phyloP scores from a whole-genome alignment of 345 rosid genomes.

The Aquilaria malaccensis region DNA sequence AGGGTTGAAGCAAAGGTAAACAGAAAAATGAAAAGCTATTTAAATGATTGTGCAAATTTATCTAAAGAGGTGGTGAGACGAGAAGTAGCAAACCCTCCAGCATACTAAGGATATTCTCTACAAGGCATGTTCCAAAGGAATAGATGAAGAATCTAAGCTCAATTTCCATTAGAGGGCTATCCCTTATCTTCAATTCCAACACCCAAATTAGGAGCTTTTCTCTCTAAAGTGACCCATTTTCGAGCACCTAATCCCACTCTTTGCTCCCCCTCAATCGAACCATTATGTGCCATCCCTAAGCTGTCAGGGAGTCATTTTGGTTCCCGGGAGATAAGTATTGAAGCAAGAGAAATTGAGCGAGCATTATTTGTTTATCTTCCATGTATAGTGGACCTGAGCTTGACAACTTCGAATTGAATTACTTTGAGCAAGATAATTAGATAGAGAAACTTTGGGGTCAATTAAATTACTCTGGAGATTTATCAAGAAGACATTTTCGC shows the following conservation, averaged over 20 bases:
- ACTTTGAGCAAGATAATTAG: too few species aligned
- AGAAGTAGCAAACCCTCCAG: too few species aligned
- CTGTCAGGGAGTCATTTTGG: constrained; percentile 30
- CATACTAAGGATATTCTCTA: constrained; percentile 44
- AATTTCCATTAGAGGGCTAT: constrained; percentile 2
- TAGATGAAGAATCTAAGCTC: constrained; percentile 36
- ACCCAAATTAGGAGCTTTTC: neutral
- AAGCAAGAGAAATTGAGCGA: constrained; percentile 42
- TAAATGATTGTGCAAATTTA: too few species aligned
- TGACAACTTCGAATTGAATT: neutral
- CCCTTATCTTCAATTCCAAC: neutral
- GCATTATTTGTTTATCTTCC: constrained; percentile 24
- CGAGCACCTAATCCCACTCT: constrained; percentile 4
- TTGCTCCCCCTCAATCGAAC: neutral
- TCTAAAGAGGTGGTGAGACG: too few species aligned
- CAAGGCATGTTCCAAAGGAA: constrained; percentile 34
- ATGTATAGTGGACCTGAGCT: constrained; percentile 1
- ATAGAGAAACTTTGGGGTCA: too few species aligned
- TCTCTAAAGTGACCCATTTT: constrained; percentile 22
- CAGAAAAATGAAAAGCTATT: too few species aligned
- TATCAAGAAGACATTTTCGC: too few species aligned
- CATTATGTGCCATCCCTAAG: neutral
- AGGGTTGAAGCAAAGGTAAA: too few species aligned
- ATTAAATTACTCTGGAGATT: too few species aligned
- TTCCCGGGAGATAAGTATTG: constrained; percentile 61